Evolutionary conservation across 352 stramenopile species (phyloP).

Genomic region (Elongisporangium undulatum): DNA sequence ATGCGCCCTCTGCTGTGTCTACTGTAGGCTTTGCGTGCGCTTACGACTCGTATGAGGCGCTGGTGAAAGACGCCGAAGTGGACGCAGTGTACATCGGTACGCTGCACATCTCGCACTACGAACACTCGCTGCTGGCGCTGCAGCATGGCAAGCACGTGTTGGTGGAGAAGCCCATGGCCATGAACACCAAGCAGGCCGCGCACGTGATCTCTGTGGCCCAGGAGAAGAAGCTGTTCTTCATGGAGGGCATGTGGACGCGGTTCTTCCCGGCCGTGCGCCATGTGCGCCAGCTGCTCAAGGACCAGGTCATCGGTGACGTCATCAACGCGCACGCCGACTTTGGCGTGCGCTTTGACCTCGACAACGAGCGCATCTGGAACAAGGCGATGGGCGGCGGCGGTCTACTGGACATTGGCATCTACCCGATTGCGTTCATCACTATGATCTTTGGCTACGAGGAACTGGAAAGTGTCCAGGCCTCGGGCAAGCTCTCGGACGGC

Average conservation of each 20-base stretch:
- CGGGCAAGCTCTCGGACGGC: constrained; percentile 40
- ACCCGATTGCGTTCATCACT: constrained; percentile 67
- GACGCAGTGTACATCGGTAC: constrained; percentile 89
- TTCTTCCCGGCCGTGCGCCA: constrained; percentile 75
- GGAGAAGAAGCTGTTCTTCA: constrained; percentile 59
- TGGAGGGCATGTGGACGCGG: constrained; percentile 87
- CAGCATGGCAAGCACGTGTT: constrained; percentile 81
- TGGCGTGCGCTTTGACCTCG: constrained; percentile 29
- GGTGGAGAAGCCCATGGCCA: constrained; percentile 88
- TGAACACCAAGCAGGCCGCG: constrained; percentile 68
- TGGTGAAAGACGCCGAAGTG: constrained; percentile 64
- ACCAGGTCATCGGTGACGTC: constrained; percentile 41
- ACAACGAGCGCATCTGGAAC: constrained; percentile 56
- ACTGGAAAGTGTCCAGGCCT: constrained; percentile 44
- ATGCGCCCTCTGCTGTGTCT: background rate
- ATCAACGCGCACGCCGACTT: constrained; percentile 47
- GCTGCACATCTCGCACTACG: constrained; percentile 74
- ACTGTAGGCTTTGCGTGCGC: constrained; percentile 32
- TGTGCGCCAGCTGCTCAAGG: constrained; percentile 32
- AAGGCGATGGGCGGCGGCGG: constrained; percentile 61
- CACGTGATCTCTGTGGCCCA: constrained; percentile 47
- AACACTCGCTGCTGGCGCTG: constrained; percentile 61
- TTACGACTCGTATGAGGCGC: constrained; percentile 82
- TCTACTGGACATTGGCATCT: constrained; percentile 75
- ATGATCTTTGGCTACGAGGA: constrained; percentile 45